Percentiles rank a stretch among this genome's conserved stretches.
phyloP scores from a whole-genome alignment of 179 eudicot species.

The Beta macrorhiza region DNA sequence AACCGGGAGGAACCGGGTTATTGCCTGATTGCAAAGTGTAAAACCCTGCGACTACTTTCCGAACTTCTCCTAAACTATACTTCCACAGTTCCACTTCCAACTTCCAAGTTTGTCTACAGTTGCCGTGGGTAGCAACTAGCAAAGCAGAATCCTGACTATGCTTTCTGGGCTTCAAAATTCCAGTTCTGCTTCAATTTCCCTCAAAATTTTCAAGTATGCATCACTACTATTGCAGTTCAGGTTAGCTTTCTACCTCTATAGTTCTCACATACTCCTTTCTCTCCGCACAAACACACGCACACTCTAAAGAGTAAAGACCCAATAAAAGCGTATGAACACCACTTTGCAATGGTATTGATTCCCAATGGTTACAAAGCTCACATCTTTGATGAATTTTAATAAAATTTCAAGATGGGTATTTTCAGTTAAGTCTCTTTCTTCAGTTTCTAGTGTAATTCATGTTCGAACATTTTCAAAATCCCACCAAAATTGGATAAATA shows the following conservation, averaged over 20 bases:
- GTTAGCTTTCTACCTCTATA: background rate
- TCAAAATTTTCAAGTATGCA: background rate
- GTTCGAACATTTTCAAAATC: constrained; percentile 17
- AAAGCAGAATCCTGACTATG: background rate
- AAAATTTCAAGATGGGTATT: constrained; percentile 46
- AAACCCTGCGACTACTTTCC: too few species aligned
- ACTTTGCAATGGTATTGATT: constrained; percentile 8
- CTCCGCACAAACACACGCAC: background rate
- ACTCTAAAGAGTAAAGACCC: too few species aligned
- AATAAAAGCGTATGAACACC: background rate
- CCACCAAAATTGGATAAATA: constrained; percentile 8
- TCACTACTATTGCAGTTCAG: background rate
- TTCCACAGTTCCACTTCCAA: background rate
- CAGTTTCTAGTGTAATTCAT: constrained; percentile 39
- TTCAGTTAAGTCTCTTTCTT: constrained; percentile 32
- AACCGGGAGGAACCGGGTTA: too few species aligned
- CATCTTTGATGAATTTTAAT: constrained; percentile 34
- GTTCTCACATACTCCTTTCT: background rate
- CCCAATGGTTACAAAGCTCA: constrained; percentile 51
- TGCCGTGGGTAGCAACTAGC: background rate
- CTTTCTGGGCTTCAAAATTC: background rate
- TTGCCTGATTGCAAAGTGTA: too few species aligned
- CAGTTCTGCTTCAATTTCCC: background rate
- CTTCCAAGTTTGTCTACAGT: background rate
- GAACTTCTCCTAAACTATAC: too few species aligned